Evolutionary conservation across 768 basidiomycete species (phyloP).

Genomic region (Omphalotus guepiniiformis): DNA sequence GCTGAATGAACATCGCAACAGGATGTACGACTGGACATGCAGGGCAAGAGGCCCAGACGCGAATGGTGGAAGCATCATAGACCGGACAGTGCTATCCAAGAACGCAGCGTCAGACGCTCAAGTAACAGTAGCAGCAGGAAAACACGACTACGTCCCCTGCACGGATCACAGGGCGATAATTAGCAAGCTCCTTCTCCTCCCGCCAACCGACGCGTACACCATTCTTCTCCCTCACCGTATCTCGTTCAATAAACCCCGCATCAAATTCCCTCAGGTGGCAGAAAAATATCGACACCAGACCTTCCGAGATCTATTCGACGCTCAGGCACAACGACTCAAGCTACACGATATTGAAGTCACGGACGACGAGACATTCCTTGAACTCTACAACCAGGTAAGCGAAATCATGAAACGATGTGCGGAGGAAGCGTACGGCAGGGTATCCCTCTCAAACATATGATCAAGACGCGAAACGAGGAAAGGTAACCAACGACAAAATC

Average conservation of each 20-base stretch:
- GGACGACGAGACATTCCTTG: background rate
- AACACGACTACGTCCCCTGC: no score
- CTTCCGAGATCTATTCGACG: background rate
- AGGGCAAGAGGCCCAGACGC: background rate
- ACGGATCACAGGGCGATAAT: background rate
- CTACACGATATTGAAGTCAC: background rate
- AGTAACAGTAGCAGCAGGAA: no score
- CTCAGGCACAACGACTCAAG: background rate
- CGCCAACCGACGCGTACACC: background rate
- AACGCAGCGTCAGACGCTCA: no score
- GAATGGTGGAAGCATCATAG: constrained; percentile 17
- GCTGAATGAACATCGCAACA: constrained; percentile 6
- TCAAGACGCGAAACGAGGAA: background rate
- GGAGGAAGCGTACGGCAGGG: background rate
- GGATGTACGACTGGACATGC: constrained; percentile 14
- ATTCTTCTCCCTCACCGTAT: no score
- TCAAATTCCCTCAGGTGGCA: background rate
- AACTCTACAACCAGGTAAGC: background rate
- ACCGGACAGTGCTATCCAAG: no score
- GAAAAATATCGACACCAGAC: background rate
- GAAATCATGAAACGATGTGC: background rate
- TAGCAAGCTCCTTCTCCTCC: background rate
- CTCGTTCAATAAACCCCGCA: background rate
- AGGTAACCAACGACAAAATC: no score
- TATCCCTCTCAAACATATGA: background rate